Conservation (phyloP, 371 early-diverging fungal species). For the Synchytrium microbalum region DNA sequence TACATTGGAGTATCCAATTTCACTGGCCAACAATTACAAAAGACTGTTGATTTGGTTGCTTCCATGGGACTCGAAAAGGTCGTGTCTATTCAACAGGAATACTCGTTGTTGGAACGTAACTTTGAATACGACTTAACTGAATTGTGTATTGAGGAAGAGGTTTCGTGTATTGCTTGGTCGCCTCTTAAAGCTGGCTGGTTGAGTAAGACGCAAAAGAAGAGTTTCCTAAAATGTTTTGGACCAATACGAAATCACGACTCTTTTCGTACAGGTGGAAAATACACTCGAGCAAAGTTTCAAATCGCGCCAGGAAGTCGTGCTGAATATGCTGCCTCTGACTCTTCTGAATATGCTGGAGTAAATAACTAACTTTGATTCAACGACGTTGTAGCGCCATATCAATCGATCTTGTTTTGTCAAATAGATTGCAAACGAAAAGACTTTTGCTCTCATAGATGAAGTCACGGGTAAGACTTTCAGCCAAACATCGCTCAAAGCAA, state of each 20-base stretch:
- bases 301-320: neutral
- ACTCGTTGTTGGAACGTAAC: conserved; percentile 28
- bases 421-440: conserved; percentile 14
- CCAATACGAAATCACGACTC: neutral
- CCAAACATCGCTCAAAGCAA: too few relatives aligned
- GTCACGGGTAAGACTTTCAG: too few relatives aligned
- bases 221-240: too few relatives aligned
- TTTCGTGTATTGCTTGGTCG: conserved; percentile 29
- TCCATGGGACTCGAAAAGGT: conserved; percentile 4
- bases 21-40: conserved; percentile 28
- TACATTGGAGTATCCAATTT: conserved; percentile 38
- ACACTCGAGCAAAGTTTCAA: neutral
- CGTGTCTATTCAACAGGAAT: conserved; percentile 16
- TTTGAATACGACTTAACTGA: conserved; percentile 36
- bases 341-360: neutral
- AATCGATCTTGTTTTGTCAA: too few relatives aligned
- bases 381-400: too few relatives aligned
- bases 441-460: conserved; percentile 34
- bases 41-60: conserved; percentile 7
- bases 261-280: neutral
- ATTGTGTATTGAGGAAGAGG: conserved; percentile 25
- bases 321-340: neutral
- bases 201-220: too few relatives aligned
- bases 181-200: conserved; percentile 28
- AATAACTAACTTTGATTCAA: too few relatives aligned